phyloP scores from a whole-genome alignment of 306 rosid species.

The Acacia crassicarpa region DNA sequence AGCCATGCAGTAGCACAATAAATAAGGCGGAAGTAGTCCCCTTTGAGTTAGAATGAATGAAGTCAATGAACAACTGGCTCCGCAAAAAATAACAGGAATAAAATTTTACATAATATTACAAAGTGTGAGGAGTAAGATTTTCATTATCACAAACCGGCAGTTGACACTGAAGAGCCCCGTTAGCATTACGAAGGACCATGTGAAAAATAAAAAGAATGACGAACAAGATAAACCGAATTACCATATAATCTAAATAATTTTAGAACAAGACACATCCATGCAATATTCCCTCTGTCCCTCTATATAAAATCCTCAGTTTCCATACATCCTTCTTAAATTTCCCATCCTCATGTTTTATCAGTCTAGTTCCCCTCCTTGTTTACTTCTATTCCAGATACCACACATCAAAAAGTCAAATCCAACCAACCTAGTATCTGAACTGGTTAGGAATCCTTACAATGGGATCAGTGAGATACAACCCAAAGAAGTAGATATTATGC shows the following conservation, averaged over 20 bases:
- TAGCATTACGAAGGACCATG: neutral
- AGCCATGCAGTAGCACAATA: neutral
- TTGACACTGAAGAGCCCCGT: neutral
- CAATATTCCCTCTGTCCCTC: neutral
- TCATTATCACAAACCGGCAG: neutral
- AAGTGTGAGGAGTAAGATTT: neutral
- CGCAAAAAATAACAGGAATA: neutral
- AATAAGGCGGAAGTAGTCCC: neutral
- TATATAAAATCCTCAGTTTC: neutral
- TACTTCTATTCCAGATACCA: neutral
- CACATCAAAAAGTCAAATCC: neutral
- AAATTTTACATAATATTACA: neutral
- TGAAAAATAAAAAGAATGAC: neutral
- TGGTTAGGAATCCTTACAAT: neutral
- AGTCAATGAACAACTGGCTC: neutral
- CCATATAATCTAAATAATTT: neutral
- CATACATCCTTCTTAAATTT: neutral
- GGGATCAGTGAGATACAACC: neutral
- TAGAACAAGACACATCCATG: neutral
- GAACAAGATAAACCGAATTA: neutral
- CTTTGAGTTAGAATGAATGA: slow-evolving; percentile 4
- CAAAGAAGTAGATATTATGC: neutral
- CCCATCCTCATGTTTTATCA: neutral
- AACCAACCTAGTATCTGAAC: neutral
- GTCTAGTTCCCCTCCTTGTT: neutral